A percentile compares a stretch with the other conserved stretches of the same genome.
These are phyloP conservation scores for Auricularia sp. DNA, from an alignment of 768 basidiomycete genomes.

Conservation along the genomic window DNA sequence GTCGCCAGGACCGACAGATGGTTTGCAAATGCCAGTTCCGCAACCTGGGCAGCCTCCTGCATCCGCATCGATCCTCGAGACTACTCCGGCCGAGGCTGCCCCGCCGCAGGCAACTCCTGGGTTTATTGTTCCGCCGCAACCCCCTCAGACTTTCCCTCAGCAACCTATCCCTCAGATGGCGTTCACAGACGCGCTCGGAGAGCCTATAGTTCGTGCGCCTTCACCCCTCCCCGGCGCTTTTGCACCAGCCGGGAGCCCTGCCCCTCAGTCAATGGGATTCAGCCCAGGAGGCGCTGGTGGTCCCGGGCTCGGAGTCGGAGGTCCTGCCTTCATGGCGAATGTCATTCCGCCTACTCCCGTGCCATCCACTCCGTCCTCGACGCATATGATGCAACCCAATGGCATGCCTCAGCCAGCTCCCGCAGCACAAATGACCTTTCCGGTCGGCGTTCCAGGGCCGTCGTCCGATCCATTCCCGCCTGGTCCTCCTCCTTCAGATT, in stretches of 20 bases:
- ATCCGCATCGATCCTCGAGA: not conserved
- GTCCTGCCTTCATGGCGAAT: not conserved
- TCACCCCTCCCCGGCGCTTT: too few species aligned
- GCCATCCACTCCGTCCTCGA: not conserved
- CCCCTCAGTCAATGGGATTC: not conserved
- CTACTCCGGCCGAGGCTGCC: too few species aligned
- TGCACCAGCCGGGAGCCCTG: not conserved
- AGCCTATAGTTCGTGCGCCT: too few species aligned
- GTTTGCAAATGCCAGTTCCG: not conserved
- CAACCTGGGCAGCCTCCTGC: not conserved
- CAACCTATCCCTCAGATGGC: not conserved
- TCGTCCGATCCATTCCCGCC: too few species aligned
- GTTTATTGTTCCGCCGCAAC: not conserved
- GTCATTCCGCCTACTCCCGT: not conserved
- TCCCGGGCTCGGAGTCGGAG: not conserved
- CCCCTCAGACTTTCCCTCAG: not conserved
- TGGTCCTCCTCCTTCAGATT: too few species aligned
- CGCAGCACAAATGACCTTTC: too few species aligned
- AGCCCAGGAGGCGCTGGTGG: not conserved
- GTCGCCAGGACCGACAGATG: not conserved
- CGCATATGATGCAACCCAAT: not conserved
- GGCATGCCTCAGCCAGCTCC: not conserved
- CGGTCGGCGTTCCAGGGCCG: too few species aligned
- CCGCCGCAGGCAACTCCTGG: too few species aligned
- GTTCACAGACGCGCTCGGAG: too few species aligned